These are phyloP conservation scores for Xylariaceae sp. DNA, from an alignment of 2,329 filamentous ascomycete species.

Conservation along the genomic window DNA sequence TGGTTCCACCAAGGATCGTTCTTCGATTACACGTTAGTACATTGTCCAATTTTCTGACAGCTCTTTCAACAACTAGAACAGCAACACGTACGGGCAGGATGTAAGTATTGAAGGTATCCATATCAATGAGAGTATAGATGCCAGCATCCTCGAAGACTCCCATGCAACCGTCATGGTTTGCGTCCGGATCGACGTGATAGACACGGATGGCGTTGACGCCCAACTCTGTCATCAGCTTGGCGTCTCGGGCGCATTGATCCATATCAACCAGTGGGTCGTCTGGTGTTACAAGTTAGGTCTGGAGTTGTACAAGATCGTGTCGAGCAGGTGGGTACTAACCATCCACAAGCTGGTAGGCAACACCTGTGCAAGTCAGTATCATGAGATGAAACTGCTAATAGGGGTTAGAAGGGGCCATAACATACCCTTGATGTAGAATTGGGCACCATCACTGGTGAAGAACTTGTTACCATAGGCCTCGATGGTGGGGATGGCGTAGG, in stretches of 20 bases:
- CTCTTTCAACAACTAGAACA: background rate
- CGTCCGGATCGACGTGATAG: conserved; percentile 75
- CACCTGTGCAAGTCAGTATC: conserved; percentile 44
- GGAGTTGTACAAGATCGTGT: background rate
- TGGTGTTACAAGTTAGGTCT: conserved; percentile 15
- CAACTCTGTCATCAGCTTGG: conserved; percentile 70
- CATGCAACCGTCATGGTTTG: conserved; percentile 78
- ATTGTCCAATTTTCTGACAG: background rate
- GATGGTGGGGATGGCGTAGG: conserved; percentile 45
- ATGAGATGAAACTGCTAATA: background rate
- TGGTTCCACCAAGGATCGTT: conserved; percentile 65
- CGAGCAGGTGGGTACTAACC: conserved; percentile 25
- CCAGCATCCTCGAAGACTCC: conserved; percentile 70
- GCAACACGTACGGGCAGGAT: conserved; percentile 54
- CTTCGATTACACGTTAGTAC: conserved; percentile 33
- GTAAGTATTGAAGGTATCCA: conserved; percentile 71
- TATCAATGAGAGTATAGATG: conserved; percentile 80
- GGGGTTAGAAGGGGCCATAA: background rate
- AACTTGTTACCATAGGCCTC: conserved; percentile 72
- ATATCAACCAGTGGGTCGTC: conserved; percentile 74
- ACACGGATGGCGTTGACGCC: conserved; percentile 82
- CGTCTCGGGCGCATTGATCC: conserved; percentile 73
- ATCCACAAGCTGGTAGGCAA: conserved; percentile 63
- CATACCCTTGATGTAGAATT: conserved; percentile 80
- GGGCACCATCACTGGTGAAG: conserved; percentile 74